Base-by-base conservation (phyloP, 2,329 filamentous ascomycete genomes). In the Aspergillus aculeatinus region DNA sequence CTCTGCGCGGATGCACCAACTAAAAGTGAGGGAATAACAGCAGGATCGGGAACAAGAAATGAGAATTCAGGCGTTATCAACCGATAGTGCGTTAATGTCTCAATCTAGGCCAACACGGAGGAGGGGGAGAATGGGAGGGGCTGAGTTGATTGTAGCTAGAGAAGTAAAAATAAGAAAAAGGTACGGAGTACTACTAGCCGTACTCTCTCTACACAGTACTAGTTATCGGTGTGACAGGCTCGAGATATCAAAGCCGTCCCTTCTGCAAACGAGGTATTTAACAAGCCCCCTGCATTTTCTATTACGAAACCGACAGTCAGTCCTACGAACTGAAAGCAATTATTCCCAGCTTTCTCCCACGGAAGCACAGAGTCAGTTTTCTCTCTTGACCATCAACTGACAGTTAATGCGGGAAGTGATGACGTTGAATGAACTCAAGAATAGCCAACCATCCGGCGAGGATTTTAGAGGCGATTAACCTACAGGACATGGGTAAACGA, bases 391-490 rank as follows among this genome's bases (percentile, higher is more conserved):
- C 47, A 54, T 47, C 29, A 52, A 54, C 39, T 61, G 39, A 50
- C 48, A 12, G 14, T 35, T 35, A 52, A 50, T 29, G 25, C 12
- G 16, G 16, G 19, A 19, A 62, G 60, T 66, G 60, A 64, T 67
- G 65, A 67, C 65, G 65, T 67, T 60, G 60, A 60, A 63, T 61
- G 59, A 63, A 60, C 64, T 60, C 60, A 63, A 56, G 35, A 48
- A 44, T 44, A 44, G 39, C 39, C 39, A 44, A 44, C 39, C 39
- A 19, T 16, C 16, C 47, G 48, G 33, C 48, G 29, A 42, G 51
- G 23, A 55, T 55, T 57, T 48, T 57, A 50, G 51, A 42, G 51
- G 52, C 55, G 25, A 55, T 54, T 48, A 51, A 23, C 25, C 33
- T 27, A 54, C 27, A 27, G 51, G 50, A 44, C 39, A 44, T 44